phyloP scores from a whole-genome alignment of 1,284 basidiomycete species.

The Cryptococcus floricola region DNA sequence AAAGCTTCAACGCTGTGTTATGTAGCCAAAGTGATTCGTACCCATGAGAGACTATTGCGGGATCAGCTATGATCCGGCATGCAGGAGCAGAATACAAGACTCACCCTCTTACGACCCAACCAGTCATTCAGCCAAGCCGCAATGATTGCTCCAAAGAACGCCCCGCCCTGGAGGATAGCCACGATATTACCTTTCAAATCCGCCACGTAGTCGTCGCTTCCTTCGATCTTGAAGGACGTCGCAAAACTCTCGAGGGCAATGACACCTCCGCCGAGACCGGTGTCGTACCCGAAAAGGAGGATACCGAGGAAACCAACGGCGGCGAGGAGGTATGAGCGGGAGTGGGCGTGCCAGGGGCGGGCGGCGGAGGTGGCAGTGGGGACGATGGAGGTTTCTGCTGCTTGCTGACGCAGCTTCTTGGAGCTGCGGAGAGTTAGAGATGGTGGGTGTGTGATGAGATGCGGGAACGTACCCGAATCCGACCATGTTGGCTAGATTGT shows the following conservation, averaged over 20 bases:
- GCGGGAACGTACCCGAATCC: not conserved
- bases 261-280: slow-evolving; percentile 38
- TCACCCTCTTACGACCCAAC: slow-evolving; percentile 38
- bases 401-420: not conserved
- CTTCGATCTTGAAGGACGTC: slow-evolving; percentile 59
- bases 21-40: not conserved
- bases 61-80: not conserved
- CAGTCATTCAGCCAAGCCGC: slow-evolving; percentile 51
- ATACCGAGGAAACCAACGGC: slow-evolving; percentile 73
- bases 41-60: slow-evolving; percentile 1
- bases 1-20: not conserved
- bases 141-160: slow-evolving; percentile 69
- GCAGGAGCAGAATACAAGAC: not conserved
- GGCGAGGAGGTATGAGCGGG: slow-evolving; percentile 55
- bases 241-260: slow-evolving; percentile 63
- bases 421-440: not conserved
- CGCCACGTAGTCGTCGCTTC: slow-evolving; percentile 30
- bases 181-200: slow-evolving; percentile 56
- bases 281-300: slow-evolving; percentile 70
- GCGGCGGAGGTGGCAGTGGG: slow-evolving; percentile 9
- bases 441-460: not conserved
- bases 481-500: not conserved
- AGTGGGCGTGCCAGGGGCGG: slow-evolving; percentile 32
- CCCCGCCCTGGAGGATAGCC: slow-evolving; percentile 69
- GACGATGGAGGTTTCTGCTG: slow-evolving; percentile 5